Conservation (phyloP, 139 green algal species). For the Chlamydomonas asymmetrica region DNA sequence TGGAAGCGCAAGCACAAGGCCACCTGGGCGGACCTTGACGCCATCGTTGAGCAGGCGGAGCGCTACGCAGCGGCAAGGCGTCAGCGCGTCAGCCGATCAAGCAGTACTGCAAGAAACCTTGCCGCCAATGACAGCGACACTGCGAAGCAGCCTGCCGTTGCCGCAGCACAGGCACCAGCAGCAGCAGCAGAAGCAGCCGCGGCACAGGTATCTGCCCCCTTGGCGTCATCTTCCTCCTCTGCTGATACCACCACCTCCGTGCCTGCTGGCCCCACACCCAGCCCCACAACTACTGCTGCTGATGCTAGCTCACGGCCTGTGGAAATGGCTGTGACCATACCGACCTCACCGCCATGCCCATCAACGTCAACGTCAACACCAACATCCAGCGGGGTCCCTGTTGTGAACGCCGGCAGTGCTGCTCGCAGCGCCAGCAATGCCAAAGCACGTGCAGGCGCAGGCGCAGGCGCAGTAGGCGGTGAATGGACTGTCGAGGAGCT, state of each 20-base stretch:
- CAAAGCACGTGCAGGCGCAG: too few relatives aligned
- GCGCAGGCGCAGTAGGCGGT: too few relatives aligned
- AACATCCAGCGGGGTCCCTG: neutral
- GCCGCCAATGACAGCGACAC: neutral
- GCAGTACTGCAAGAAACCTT: neutral
- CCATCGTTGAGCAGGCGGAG: constrained; percentile 22
- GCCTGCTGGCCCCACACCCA: neutral
- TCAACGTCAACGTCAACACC: neutral
- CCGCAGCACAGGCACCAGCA: neutral
- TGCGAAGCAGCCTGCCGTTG: neutral
- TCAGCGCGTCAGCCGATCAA: neutral
- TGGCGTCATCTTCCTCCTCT: neutral
- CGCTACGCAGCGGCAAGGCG: neutral
- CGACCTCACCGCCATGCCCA: neutral
- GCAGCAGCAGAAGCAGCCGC: constrained; percentile 16
- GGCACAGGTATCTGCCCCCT: neutral
- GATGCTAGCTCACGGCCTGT: neutral
- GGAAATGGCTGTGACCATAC: neutral
- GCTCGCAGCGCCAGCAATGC: too few relatives aligned
- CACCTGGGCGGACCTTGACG: constrained; percentile 33
- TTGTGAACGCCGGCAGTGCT: neutral
- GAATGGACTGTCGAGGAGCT: constrained; percentile 25
- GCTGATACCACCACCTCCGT: neutral
- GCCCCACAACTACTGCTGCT: neutral
- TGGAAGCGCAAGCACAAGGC: constrained; percentile 33